Conservation (phyloP, 306 rosid genomes). For the Quercus cerris region DNA sequence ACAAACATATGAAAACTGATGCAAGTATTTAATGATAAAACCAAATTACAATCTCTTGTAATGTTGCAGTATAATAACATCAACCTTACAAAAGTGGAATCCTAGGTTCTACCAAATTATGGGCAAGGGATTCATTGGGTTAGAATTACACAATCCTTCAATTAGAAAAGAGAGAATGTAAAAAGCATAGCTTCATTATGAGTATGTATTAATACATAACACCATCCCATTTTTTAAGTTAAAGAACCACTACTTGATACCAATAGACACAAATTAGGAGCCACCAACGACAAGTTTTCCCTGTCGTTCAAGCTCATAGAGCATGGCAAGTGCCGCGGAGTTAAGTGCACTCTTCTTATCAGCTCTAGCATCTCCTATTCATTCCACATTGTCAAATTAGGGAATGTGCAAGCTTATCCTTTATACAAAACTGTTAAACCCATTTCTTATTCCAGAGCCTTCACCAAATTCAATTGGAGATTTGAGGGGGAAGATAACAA, state of each 20-base stretch:
- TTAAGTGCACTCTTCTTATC: conserved; percentile 80
- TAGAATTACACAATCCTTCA: no score
- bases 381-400: conserved; percentile 39
- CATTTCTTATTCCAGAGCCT: conserved; percentile 41
- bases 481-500: conserved; percentile 29
- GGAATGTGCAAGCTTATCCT: conserved; percentile 63
- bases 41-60: no score
- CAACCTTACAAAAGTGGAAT: no score
- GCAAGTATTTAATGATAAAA: no score
- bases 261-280: conserved; percentile 7
- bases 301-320: conserved; percentile 51
- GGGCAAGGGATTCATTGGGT: no score
- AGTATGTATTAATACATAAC: neutral
- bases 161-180: no score
- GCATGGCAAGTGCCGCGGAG: conserved; percentile 67
- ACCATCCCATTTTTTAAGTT: neutral
- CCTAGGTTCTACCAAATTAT: no score
- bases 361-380: conserved; percentile 72
- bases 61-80: no score
- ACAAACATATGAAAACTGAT: no score
- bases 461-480: conserved; percentile 42
- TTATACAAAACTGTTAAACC: conserved; percentile 56
- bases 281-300: conserved; percentile 52
- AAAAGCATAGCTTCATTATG: no score
- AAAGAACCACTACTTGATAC: neutral